Evolutionary conservation across 495 filamentous ascomycete genomes (phyloP), one percentile per base, ranked within the genome.

Genomic region (Cercophora scortea): DNA sequence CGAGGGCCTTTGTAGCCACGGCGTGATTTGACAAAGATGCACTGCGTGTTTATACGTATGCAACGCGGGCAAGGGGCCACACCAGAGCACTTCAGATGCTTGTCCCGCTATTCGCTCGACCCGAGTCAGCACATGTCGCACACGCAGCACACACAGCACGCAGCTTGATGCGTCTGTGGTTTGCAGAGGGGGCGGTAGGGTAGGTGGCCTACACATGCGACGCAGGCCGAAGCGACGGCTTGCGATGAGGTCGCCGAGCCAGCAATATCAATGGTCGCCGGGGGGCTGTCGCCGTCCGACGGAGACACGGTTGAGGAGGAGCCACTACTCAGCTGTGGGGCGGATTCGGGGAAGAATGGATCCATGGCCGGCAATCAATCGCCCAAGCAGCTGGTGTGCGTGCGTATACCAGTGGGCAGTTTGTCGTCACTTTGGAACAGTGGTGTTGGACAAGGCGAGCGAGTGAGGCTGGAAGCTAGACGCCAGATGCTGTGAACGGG

Each of bases 1-100:
- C 72, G 62, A 15, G 73, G 73, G 18, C 73, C 73, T 60, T 75
- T 76, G 63, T 77, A 77, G 45, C 75, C 75, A 48, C 75, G 73
- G 45, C 75, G 72, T 48, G 75, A 78, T 48, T 72, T 66, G 51
- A 78, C 63, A 61, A 76, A 78, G 61, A 70, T 49, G 55, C 75
- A 78, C 53, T 76, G 71, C 16, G 60, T 50, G 47, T 65, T 66
- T 42, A 69, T 69, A 45, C 59, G 50, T 12, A 57, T 60, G 53
- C 75, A 78, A 16, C 75, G 75, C 46, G 63, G 59, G 59, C 75
- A 78, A 18, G 73, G 73, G 41, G 53, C 70, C 17, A 55, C 52
- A 19, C 75, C 75, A 51, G 77, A 71, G 56, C 75, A 78, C 55
- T 75, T 78, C 50, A 78, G 65, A 58, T 78, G 75, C 53, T 78